Evolutionary conservation across 2,329 filamentous ascomycete species (phyloP).

Genomic region (Hypoxylon sp.): DNA sequence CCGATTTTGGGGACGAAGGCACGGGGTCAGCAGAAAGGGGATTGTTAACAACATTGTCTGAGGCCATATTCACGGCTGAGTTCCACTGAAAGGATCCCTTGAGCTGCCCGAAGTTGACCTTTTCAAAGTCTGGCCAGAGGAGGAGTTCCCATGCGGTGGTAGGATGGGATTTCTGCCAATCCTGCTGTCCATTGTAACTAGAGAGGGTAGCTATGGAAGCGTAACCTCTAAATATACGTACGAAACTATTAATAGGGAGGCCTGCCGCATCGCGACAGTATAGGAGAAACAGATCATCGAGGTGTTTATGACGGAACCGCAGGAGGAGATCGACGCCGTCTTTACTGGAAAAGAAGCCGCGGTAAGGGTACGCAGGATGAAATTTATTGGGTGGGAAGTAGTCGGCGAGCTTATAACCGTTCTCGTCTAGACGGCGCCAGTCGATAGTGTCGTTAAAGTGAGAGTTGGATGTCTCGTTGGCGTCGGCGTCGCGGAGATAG

Average conservation of each 20-base stretch:
- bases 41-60: background rate
- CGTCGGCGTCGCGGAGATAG: background rate
- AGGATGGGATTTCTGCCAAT: background rate
- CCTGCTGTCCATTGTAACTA: background rate
- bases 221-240: background rate
- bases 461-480: conserved; percentile 4
- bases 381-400: conserved; percentile 12
- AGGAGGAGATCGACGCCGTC: background rate
- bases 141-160: conserved; percentile 1
- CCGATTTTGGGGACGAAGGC: background rate
- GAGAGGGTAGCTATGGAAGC: background rate
- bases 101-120: conserved; percentile 4
- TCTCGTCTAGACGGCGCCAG: conserved; percentile 1
- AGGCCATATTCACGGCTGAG: no score
- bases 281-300: background rate
- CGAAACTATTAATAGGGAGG: background rate
- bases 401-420: background rate
- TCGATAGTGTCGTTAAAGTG: background rate
- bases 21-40: background rate
- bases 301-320: conserved; percentile 1
- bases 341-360: background rate
- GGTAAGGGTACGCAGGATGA: conserved; percentile 1
- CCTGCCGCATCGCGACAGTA: background rate
- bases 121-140: background rate
- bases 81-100: conserved; percentile 4